A percentile compares a stretch with the other conserved stretches of the same genome.
Conservation (phyloP, 495 filamentous ascomycete genomes). For the Hypoxylon cercidicola region DNA sequence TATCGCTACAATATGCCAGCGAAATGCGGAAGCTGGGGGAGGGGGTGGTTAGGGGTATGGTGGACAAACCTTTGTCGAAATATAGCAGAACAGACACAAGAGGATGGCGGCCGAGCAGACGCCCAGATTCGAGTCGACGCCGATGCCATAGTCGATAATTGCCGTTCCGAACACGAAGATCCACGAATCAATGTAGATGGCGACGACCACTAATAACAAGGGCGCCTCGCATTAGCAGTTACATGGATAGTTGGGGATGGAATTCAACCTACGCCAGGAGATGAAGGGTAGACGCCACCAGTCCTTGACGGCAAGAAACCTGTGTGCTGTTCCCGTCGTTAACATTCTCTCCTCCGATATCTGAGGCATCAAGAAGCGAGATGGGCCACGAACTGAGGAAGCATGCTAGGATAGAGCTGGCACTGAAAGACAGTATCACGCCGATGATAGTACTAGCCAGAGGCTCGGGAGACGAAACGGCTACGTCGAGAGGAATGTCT, state of each 20-base stretch:
- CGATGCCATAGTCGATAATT: constrained; percentile 61
- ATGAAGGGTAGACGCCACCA: constrained; percentile 59
- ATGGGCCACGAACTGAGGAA: constrained; percentile 55
- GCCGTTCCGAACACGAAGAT: constrained; percentile 61
- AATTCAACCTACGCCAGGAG: constrained; percentile 51
- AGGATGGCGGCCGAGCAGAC: constrained; percentile 62
- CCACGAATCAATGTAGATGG: constrained; percentile 62
- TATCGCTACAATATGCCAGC: neutral
- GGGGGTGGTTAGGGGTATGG: no score
- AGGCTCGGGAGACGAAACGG: constrained; percentile 35
- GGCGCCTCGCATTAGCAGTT: constrained; percentile 4
- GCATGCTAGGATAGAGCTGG: constrained; percentile 53
- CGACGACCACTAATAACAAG: constrained; percentile 54
- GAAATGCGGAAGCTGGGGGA: neutral
- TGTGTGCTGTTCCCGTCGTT: constrained; percentile 46
- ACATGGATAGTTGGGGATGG: neutral
- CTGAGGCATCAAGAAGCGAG: neutral
- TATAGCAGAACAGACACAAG: constrained; percentile 61
- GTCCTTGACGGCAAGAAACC: constrained; percentile 48
- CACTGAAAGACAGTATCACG: constrained; percentile 54
- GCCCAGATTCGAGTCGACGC: constrained; percentile 51
- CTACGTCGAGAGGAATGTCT: neutral
- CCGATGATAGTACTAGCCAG: constrained; percentile 53
- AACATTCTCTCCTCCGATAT: neutral
- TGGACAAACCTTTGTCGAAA: constrained; percentile 61